Evolutionary conservation across 1,139 yeast species (phyloP), one percentile per base, ranked within the genome.

Genomic region (Kurtzmaniella quercitrusa): DNA sequence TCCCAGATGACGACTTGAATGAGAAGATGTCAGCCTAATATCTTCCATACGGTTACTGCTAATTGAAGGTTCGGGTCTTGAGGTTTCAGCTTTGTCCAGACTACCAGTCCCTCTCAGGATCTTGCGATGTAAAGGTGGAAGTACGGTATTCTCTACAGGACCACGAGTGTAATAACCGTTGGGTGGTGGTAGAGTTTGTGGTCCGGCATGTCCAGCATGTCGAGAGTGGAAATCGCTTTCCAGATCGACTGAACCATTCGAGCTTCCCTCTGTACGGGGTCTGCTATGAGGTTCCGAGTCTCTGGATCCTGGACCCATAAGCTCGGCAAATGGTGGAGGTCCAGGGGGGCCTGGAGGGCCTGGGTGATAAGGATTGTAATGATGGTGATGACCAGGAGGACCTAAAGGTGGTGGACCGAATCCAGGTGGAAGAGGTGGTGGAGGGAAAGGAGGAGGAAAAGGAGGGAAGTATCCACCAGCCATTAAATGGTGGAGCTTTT

Each of bases 381-480:
- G 44, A 20, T 22, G 47, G 26, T 18, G 49, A 28, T 38, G 49
- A 37, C 21, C 45, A 15, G 38, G 48, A 21, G 45, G 50, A 21
- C 43, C 45, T 28, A 36, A 47, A 15, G 41, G 49, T 30, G 47
- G 50, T 7, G 46, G 47, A 36, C 20, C 38, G 33, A 36, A 43
- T 12, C 33, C 38, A 14, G 47, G 52, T 18, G 45, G 47, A 14
- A 40, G 43, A n/a, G 41, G 48, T 23, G 26, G 39, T n/a, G 39
- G 38, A 33, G 41, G 47, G 19, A 38, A 46, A 33, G 40, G 49
- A 23, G 38, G 40, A 28, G 40, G 46, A 12, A 9, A 44, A 12
- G 40, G 44, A 15, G 39, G 43, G 9, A 47, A 46, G 21, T 39
- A 41, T n/a, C 40, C 37, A 14, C 14, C 44, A 21, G 5, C 19